phyloP scores from a whole-genome alignment of 2,329 filamentous ascomycete genomes.

The Stagonosporopsis cucurbitacearum region DNA sequence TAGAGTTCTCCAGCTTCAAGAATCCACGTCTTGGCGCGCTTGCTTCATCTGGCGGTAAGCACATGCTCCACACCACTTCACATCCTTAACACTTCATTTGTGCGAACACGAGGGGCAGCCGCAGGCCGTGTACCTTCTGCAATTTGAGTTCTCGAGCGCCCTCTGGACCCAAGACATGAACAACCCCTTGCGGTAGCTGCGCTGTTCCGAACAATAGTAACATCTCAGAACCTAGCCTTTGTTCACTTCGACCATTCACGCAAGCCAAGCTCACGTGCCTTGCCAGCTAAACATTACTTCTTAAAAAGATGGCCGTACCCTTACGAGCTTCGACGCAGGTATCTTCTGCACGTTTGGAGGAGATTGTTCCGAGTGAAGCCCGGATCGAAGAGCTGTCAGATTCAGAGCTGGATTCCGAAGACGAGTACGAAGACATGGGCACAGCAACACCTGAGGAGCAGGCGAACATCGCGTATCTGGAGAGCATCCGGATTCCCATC shows the following conservation, averaged over 20 bases:
- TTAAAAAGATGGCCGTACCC: conserved; percentile 38
- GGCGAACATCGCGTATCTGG: conserved; percentile 39
- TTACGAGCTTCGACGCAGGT: conserved; percentile 25
- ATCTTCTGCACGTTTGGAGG: conserved; percentile 36
- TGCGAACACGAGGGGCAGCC: conserved; percentile 2
- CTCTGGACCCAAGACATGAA: conserved; percentile 15
- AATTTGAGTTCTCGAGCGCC: background rate
- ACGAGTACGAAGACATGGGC: conserved; percentile 49
- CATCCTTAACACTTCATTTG: conserved; percentile 10
- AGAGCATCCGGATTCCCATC: conserved; percentile 59
- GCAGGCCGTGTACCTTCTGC: background rate
- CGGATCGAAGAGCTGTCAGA: conserved; percentile 49
- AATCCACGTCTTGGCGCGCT: conserved; percentile 10
- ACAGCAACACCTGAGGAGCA: conserved; percentile 35
- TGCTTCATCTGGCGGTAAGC: conserved; percentile 10
- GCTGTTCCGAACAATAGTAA: conserved; percentile 40
- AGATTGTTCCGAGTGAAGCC: conserved; percentile 31
- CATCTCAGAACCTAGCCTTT: conserved; percentile 27
- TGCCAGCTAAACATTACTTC: conserved; percentile 1
- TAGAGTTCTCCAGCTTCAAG: background rate
- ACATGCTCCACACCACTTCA: conserved; percentile 15
- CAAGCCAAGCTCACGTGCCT: conserved; percentile 20
- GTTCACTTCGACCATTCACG: conserved; percentile 32
- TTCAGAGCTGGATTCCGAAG: conserved; percentile 23
- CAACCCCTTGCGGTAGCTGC: conserved; percentile 13